A percentile compares a stretch with the other conserved stretches of the same genome.
These are phyloP conservation scores for Trametes polyzona DNA, from an alignment of 1,284 basidiomycete genomes.

Conservation along the genomic window DNA sequence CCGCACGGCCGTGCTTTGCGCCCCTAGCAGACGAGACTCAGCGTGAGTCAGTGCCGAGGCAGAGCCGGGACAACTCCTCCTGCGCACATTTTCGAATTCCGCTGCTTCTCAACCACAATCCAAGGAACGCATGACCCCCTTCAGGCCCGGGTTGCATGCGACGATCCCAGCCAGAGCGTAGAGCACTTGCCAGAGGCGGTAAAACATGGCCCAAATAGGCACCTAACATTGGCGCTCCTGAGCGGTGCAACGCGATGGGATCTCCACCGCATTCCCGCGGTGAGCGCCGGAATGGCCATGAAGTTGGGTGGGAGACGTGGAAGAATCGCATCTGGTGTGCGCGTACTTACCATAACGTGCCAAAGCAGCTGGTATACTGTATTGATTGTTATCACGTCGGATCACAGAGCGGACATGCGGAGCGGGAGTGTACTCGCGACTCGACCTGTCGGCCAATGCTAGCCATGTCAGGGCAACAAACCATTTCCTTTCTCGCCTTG, in stretches of 20 bases:
- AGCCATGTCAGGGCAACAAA: background rate
- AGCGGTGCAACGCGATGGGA: background rate
- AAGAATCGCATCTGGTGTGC: background rate
- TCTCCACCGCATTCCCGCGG: constrained; percentile 6
- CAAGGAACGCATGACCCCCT: constrained; percentile 12
- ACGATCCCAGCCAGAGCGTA: background rate
- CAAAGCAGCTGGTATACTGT: background rate
- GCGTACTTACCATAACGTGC: background rate
- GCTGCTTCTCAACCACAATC: constrained; percentile 12
- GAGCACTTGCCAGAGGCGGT: background rate
- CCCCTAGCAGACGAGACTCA: constrained; percentile 5
- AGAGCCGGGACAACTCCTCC: constrained; percentile 7
- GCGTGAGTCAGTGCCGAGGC: constrained; percentile 12
- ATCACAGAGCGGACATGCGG: background rate
- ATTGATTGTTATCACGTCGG: background rate
- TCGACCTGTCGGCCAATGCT: too few species aligned
- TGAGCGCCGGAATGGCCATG: background rate
- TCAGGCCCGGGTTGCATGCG: background rate
- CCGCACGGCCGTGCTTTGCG: background rate
- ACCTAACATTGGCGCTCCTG: constrained; percentile 6
- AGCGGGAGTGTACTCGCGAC: too few species aligned
- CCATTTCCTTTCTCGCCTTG: background rate
- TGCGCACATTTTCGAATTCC: constrained; percentile 10
- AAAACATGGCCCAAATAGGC: background rate
- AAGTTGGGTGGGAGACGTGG: background rate